A percentile compares a stretch with the other conserved stretches of the same genome.
Conservation (phyloP, 345 rosid genomes). For the Aethionema arabicum region DNA sequence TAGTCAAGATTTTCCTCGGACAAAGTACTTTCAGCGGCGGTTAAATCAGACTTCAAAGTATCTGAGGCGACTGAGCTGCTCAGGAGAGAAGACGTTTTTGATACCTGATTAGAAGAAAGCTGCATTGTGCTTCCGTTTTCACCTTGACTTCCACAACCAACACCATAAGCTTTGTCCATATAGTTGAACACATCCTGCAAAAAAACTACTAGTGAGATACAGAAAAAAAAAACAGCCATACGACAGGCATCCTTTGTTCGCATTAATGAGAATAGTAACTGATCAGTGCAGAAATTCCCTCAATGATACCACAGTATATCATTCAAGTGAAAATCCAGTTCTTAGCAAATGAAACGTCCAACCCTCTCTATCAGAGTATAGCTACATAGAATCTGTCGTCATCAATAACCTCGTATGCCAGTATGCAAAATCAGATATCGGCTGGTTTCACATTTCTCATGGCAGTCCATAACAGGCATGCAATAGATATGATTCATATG, state of each 20-base stretch:
- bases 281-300: slow-evolving; percentile 1
- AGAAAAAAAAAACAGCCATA: slow-evolving; percentile 15
- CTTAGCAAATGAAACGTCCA: slow-evolving; percentile 1
- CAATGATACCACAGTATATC: slow-evolving; percentile 2
- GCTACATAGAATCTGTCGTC: neutral
- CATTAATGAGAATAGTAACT: neutral
- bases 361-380: slow-evolving; percentile 12
- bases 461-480: slow-evolving; percentile 11
- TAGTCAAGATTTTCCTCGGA: slow-evolving; percentile 85
- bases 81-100: slow-evolving; percentile 61
- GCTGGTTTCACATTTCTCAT: neutral
- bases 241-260: neutral
- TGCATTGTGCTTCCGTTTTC: slow-evolving; percentile 57
- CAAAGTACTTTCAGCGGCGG: slow-evolving; percentile 63
- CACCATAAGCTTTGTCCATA: slow-evolving; percentile 75
- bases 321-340: neutral
- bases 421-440: slow-evolving; percentile 2
- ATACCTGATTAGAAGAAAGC: slow-evolving; percentile 59
- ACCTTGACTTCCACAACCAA: slow-evolving; percentile 55
- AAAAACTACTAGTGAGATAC: slow-evolving; percentile 23
- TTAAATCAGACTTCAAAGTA: slow-evolving; percentile 60
- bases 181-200: slow-evolving; percentile 75
- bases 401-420: slow-evolving; percentile 1
- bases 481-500: slow-evolving; percentile 2
- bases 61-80: slow-evolving; percentile 58